These are phyloP conservation scores for Spirogloea muscicola DNA, from an alignment of 139 green algal genomes.

Conservation along the genomic window DNA sequence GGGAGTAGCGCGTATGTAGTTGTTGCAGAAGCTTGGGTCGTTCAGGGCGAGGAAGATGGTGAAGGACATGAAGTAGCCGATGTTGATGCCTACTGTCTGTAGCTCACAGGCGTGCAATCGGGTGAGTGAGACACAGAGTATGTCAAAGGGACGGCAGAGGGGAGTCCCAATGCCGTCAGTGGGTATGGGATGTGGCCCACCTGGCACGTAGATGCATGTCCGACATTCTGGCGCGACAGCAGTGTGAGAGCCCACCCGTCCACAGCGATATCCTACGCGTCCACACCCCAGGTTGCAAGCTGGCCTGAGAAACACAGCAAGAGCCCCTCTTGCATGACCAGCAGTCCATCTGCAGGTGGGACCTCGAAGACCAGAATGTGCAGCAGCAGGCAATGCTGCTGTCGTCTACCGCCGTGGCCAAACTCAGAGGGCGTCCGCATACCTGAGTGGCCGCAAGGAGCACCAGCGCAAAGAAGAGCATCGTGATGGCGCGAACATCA, in stretches of 20 bases:
- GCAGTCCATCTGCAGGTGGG: no score
- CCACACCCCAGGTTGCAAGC: no score
- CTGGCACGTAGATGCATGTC: constrained; percentile 77
- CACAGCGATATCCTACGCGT: constrained; percentile 27
- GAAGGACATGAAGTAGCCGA: constrained; percentile 88
- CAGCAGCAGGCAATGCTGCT: no score
- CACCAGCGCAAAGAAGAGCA: constrained; percentile 80
- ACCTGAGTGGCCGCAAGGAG: constrained; percentile 88
- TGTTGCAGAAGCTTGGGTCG: constrained; percentile 54
- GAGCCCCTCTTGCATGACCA: no score
- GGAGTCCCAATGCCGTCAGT: no score
- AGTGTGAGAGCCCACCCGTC: constrained; percentile 84
- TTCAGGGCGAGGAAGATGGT: constrained; percentile 88
- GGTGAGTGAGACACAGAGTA: no score
- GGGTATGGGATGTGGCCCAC: constrained; percentile 12
- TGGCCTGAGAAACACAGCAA: no score
- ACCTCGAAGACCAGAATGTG: no score
- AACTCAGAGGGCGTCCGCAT: constrained; percentile 71
- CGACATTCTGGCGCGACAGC: constrained; percentile 72
- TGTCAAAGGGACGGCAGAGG: no score
- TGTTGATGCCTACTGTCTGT: constrained; percentile 87
- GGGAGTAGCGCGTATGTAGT: constrained; percentile 56
- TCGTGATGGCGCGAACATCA: constrained; percentile 64
- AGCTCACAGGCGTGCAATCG: no score
- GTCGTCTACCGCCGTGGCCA: neutral